A percentile compares a stretch with the other conserved stretches of the same genome.
phyloP scores from a whole-genome alignment of 2,329 filamentous ascomycete species.

The Aspergillus vadensis region DNA sequence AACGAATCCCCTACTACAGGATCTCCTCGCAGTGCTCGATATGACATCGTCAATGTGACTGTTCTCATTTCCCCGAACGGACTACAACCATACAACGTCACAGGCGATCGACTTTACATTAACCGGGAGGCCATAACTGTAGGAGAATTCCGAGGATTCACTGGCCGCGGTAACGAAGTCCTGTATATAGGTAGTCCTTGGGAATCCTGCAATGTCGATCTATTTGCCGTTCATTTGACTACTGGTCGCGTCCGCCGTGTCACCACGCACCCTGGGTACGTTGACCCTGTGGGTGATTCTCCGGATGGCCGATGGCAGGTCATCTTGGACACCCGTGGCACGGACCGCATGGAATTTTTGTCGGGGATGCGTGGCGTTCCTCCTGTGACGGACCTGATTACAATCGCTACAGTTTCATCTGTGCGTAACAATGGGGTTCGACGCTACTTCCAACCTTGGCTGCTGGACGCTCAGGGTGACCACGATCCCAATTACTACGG shows the following conservation, averaged over 20 bases:
- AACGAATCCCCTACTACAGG: conserved; percentile 39
- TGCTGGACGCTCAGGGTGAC: conserved; percentile 50
- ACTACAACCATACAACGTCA: conserved; percentile 21
- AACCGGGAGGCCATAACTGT: conserved; percentile 38
- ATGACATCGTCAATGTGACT: conserved; percentile 47
- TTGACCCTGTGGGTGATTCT: conserved; percentile 48
- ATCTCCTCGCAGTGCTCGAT: conserved; percentile 33
- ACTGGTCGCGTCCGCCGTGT: conserved; percentile 48
- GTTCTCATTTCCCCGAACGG: conserved; percentile 32
- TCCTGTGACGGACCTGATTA: conserved; percentile 44
- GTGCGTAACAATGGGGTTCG: conserved; percentile 51
- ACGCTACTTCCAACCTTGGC: conserved; percentile 51
- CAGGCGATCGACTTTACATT: conserved; percentile 32
- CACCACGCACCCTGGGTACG: conserved; percentile 49
- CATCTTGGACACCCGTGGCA: conserved; percentile 49
- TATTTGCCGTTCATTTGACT: conserved; percentile 45
- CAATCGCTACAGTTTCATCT: conserved; percentile 32
- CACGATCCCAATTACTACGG: conserved; percentile 48
- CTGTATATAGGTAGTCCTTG: conserved; percentile 44
- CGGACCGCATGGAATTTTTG: conserved; percentile 47
- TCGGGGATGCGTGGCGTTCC: conserved; percentile 45
- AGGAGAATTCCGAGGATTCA: conserved; percentile 52
- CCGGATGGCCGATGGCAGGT: conserved; percentile 49
- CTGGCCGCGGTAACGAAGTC: conserved; percentile 45
- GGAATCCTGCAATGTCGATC: conserved; percentile 51